Conservation (phyloP, 108 stramenopile genomes). For the Aureococcus anophagefferens region DNA sequence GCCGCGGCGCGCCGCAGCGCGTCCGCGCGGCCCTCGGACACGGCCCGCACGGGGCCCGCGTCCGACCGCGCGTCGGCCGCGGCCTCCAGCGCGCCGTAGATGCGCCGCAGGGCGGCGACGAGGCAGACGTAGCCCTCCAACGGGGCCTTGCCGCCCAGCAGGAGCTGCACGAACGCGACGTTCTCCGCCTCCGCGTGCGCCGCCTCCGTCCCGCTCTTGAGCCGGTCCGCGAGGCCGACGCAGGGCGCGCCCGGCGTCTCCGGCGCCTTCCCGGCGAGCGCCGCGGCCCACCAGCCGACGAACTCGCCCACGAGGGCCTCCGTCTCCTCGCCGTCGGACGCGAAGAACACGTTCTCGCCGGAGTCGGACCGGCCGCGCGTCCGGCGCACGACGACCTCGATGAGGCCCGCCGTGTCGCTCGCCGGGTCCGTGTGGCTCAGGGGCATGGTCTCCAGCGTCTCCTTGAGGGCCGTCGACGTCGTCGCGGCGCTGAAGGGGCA, state of each 20-base stretch:
- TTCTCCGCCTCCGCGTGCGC: constrained; percentile 73
- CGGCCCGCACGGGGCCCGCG: constrained; percentile 17
- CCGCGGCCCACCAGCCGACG: neutral
- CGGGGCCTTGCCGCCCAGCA: constrained; percentile 66
- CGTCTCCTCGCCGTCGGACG: too few species aligned
- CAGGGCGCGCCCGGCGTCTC: too few species aligned
- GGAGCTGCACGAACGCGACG: constrained; percentile 75
- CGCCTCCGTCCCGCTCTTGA: constrained; percentile 66
- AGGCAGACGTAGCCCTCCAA: constrained; percentile 52
- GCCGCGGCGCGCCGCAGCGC: neutral
- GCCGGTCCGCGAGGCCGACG: constrained; percentile 48
- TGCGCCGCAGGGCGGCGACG: constrained; percentile 52
- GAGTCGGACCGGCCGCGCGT: neutral
- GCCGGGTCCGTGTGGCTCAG: neutral
- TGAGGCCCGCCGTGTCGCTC: neutral
- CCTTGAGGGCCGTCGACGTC: neutral
- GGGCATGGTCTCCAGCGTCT: neutral
- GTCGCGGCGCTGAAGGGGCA: constrained; percentile 3
- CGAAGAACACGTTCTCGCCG: constrained; percentile 4
- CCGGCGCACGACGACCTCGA: neutral
- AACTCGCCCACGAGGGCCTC: neutral
- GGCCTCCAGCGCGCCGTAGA: constrained; percentile 59
- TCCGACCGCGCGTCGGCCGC: constrained; percentile 47
- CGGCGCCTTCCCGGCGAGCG: too few species aligned
- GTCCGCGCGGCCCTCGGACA: neutral